A percentile compares a stretch with the other conserved stretches of the same genome.
These are phyloP conservation scores for Talaromyces adpressus DNA, from an alignment of 495 filamentous ascomycete genomes.

Conservation along the genomic window DNA sequence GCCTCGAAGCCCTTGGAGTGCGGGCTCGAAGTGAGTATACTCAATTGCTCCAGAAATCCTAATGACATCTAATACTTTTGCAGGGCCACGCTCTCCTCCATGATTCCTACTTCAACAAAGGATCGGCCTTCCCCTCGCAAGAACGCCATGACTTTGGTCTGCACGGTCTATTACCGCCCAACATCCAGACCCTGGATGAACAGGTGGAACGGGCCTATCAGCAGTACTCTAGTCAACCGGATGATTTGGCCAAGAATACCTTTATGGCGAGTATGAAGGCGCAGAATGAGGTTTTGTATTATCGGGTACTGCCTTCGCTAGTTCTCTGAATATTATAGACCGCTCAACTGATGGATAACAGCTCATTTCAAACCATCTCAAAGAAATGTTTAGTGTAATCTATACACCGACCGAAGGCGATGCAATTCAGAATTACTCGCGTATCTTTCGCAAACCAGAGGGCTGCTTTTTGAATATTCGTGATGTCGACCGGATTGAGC, in stretches of 20 bases:
- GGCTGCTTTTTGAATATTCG: slow-evolving; percentile 56
- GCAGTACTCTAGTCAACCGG: slow-evolving; percentile 56
- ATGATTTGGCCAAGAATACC: slow-evolving; percentile 70
- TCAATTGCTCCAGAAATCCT: not conserved
- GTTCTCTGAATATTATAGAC: not conserved
- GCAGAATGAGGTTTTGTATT: slow-evolving; percentile 77
- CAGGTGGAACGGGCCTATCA: slow-evolving; percentile 73
- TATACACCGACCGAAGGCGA: slow-evolving; percentile 91
- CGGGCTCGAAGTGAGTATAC: slow-evolving; percentile 23
- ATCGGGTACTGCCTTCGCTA: slow-evolving; percentile 36
- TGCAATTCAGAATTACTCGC: slow-evolving; percentile 81
- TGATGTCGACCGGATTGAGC: slow-evolving; percentile 48
- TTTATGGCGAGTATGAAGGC: slow-evolving; percentile 75
- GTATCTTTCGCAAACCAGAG: slow-evolving; percentile 69
- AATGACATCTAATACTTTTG: not conserved
- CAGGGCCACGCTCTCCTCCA: slow-evolving; percentile 59
- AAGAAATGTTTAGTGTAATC: slow-evolving; percentile 84
- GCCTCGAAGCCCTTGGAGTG: slow-evolving; percentile 56
- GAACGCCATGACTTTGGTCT: slow-evolving; percentile 67
- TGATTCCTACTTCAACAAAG: slow-evolving; percentile 75
- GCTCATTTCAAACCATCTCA: slow-evolving; percentile 59
- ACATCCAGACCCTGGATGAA: slow-evolving; percentile 72
- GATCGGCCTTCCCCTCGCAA: slow-evolving; percentile 62
- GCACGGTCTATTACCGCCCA: slow-evolving; percentile 62
- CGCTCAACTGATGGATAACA: slow-evolving; percentile 14